These are phyloP conservation scores for Quercus ilex DNA, from an alignment of 306 rosid genomes.

Conservation along the genomic window DNA sequence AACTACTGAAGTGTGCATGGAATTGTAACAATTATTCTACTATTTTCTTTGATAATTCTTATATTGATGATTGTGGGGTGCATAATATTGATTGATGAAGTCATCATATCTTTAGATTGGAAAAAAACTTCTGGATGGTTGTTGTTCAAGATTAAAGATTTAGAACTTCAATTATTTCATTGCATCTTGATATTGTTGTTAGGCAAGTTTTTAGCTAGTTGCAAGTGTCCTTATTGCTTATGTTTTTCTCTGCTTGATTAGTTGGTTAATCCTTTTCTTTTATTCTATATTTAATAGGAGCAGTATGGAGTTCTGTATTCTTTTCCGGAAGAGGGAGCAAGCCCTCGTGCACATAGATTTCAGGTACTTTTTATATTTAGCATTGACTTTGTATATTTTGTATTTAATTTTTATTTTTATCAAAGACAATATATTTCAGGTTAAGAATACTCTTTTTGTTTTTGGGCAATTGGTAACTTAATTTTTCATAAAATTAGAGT, in stretches of 20 bases:
- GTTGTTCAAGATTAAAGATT: background rate
- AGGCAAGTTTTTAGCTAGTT: constrained; percentile 1
- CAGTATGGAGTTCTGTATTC: constrained; percentile 54
- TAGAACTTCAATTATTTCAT: background rate
- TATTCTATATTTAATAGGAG: constrained; percentile 44
- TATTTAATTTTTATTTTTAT: background rate
- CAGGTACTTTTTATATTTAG: constrained; percentile 55
- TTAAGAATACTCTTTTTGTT: background rate
- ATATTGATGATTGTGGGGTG: background rate
- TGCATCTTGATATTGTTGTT: constrained; percentile 1
- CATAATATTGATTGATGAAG: background rate
- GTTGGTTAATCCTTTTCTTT: constrained; percentile 15
- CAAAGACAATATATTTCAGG: background rate
- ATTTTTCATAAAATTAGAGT: no score
- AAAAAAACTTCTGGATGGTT: background rate
- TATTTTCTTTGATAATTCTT: background rate
- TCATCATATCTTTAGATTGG: background rate
- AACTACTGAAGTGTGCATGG: background rate
- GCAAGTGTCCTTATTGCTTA: background rate
- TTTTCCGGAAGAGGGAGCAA: constrained; percentile 40
- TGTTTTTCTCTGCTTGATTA: constrained; percentile 9
- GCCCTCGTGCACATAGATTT: constrained; percentile 64
- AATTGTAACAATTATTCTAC: background rate
- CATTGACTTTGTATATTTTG: background rate
- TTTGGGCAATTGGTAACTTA: background rate